Percentiles rank a stretch among this genome's conserved stretches.
phyloP scores from a whole-genome alignment of 2,329 filamentous ascomycete genomes.

The Claviceps sp. region DNA sequence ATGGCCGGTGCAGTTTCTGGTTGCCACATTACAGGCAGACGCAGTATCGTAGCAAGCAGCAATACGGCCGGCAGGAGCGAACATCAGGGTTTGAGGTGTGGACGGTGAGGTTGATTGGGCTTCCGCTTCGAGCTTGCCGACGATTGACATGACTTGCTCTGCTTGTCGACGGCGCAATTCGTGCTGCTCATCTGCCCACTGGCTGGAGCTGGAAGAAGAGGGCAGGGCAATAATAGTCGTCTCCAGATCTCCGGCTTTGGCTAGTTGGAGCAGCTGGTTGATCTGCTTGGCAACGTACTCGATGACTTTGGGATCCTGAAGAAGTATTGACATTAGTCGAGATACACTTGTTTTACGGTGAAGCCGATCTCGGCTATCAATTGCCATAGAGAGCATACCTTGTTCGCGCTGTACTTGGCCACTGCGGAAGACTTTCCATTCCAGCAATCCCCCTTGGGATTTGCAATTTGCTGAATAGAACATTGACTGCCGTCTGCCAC shows the following conservation, averaged over 20 bases:
- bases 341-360: neutral
- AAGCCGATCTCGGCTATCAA: no score
- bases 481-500: slow-evolving; percentile 24
- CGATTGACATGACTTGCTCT: slow-evolving; percentile 32
- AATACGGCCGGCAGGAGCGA: slow-evolving; percentile 30
- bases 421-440: slow-evolving; percentile 19
- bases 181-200: slow-evolving; percentile 27
- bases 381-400: neutral
- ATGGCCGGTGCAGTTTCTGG: slow-evolving; percentile 70
- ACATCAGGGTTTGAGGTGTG: slow-evolving; percentile 18
- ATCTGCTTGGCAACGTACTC: slow-evolving; percentile 30
- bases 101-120: slow-evolving; percentile 13
- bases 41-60: slow-evolving; percentile 63
- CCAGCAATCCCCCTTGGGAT: slow-evolving; percentile 35
- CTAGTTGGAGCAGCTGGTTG: slow-evolving; percentile 29
- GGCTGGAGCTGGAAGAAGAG: slow-evolving; percentile 23
- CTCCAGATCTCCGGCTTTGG: slow-evolving; percentile 37
- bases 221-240: slow-evolving; percentile 44
- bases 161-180: slow-evolving; percentile 35
- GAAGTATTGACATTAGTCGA: slow-evolving; percentile 11
- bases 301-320: slow-evolving; percentile 28
- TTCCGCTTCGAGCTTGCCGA: slow-evolving; percentile 15
- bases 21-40: slow-evolving; percentile 54
- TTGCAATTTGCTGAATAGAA: slow-evolving; percentile 24
- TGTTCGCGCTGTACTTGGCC: neutral